Evolutionary conservation across 768 basidiomycete species (phyloP), one percentile per base, ranked within the genome.

Genomic region (Hygrophorus pudorinus): DNA sequence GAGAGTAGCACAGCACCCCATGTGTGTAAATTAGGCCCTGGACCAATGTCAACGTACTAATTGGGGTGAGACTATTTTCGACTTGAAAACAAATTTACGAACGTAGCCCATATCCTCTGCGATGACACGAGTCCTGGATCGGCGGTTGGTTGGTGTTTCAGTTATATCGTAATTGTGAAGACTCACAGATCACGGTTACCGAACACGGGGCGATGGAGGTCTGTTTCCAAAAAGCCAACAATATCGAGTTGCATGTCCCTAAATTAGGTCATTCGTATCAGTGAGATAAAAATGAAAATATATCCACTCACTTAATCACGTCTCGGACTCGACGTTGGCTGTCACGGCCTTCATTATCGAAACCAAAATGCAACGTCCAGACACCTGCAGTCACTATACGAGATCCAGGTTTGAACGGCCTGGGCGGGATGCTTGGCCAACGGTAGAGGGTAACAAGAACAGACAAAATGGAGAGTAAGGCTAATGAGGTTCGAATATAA

Each of bases 291-390:
- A 34, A 28, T 20, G n/a, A 2, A 40, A n/a, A 10, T 21, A 11
- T 10, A 6, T 28, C 28, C 9, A 53, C 56, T n/a, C 47, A 67
- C 65, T 51, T 60, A 3, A 73, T 60, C 18, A 73, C 54, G 46
- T 80, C 73, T 49, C 75, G 65, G 57, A 87, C 77, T 3, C 79
- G 66, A 33, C 72, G 59, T 58, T 85, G 84, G 54, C 84, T 86
- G 52, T 88, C 85, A 48, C 75, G 60, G 2, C 85, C 80, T 34
- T 73, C 76, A 50, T 85, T 79, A 60, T 89, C 78, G 20, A 76
- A 66, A 43, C 91, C 91, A 56, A 94, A 94, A 59, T 94, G 91
- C 18, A 94, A 71, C 0, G 91, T 89, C 90, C 89, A 93, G 21
- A 93, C 88, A 2, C 85, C 90, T 4, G 84, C 80, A 14, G 78